Conservation (phyloP, 139 green algal species). For the Chlorella sp. region DNA sequence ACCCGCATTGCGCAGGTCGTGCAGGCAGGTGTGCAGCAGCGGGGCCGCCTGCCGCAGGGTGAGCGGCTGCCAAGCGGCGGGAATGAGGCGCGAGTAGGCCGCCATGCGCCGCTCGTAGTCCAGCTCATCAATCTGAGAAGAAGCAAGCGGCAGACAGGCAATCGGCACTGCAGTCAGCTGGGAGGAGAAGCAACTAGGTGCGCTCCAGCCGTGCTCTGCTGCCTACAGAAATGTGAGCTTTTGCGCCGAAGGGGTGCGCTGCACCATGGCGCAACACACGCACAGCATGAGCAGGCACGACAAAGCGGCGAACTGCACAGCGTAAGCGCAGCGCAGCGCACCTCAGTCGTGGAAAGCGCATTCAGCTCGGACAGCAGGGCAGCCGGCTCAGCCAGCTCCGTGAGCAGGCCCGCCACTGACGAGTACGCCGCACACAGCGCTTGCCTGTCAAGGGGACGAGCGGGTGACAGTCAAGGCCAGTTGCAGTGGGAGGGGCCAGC, state of each 20-base stretch:
- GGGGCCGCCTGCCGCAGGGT: conserved; percentile 47
- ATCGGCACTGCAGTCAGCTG: too few species aligned
- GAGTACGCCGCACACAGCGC: conserved; percentile 43
- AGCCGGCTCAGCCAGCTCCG: conserved; percentile 33
- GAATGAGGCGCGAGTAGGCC: conserved; percentile 61
- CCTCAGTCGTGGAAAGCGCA: conserved; percentile 46
- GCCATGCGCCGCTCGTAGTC: conserved; percentile 76
- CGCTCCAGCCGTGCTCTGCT: background rate
- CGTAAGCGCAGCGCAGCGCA: conserved; percentile 1
- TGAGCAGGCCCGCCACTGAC: conserved; percentile 56
- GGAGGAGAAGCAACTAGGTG: too few species aligned
- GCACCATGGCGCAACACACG: background rate
- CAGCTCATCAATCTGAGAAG: conserved; percentile 49
- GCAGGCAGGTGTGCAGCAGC: conserved; percentile 65
- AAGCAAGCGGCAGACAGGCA: background rate
- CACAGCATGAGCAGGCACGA: too few species aligned
- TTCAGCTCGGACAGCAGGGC: conserved; percentile 57
- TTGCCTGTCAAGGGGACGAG: background rate
- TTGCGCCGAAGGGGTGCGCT: background rate
- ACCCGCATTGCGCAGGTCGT: conserved; percentile 66
- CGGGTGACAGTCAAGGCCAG: too few species aligned
- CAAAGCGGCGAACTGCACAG: conserved; percentile 11
- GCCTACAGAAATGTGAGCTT: background rate
- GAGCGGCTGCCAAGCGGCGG: conserved; percentile 52
- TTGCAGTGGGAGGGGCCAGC: too few species aligned